phyloP scores from a whole-genome alignment of 1,284 basidiomycete species.

The Earliella scabrosa region DNA sequence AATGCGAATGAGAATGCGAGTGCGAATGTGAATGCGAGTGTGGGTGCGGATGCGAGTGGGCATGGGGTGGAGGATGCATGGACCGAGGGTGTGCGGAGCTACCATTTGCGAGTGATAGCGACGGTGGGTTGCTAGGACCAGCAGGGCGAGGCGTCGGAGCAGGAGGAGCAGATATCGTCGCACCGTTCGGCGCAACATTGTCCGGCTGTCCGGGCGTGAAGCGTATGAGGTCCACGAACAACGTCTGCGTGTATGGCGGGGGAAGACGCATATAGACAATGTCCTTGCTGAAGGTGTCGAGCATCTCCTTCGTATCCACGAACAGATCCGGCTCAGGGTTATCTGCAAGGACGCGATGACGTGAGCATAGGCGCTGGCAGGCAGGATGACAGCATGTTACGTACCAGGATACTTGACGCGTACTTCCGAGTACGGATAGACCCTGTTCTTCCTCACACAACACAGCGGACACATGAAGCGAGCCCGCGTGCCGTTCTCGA shows the following conservation, averaged over 20 bases:
- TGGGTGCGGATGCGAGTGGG: conserved; percentile 21
- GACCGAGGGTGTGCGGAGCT: conserved; percentile 32
- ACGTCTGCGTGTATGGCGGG: conserved; percentile 63
- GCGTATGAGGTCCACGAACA: conserved; percentile 75
- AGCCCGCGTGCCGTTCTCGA: conserved; percentile 38
- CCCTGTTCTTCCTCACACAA: conserved; percentile 69
- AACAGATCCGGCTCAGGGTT: conserved; percentile 56
- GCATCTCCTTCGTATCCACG: conserved; percentile 72
- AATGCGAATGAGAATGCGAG: conserved; percentile 12
- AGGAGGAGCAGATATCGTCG: conserved; percentile 6
- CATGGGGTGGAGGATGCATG: conserved; percentile 31
- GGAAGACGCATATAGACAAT: conserved; percentile 69
- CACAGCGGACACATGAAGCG: conserved; percentile 74
- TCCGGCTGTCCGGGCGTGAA: conserved; percentile 58
- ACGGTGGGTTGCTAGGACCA: conserved; percentile 30
- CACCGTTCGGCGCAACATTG: conserved; percentile 27
- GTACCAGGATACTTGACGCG: conserved; percentile 68
- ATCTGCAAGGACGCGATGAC: conserved; percentile 35
- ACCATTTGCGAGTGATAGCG: conserved; percentile 37
- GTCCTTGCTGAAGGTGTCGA: conserved; percentile 73
- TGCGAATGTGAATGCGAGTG: conserved; percentile 33
- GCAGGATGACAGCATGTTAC: conserved; percentile 31
- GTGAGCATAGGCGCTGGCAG: background rate
- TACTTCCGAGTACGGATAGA: conserved; percentile 74
- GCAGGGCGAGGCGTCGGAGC: background rate